Base-by-base conservation (phyloP, 2,329 filamentous ascomycete species). In the Domatiomyces globalis region DNA sequence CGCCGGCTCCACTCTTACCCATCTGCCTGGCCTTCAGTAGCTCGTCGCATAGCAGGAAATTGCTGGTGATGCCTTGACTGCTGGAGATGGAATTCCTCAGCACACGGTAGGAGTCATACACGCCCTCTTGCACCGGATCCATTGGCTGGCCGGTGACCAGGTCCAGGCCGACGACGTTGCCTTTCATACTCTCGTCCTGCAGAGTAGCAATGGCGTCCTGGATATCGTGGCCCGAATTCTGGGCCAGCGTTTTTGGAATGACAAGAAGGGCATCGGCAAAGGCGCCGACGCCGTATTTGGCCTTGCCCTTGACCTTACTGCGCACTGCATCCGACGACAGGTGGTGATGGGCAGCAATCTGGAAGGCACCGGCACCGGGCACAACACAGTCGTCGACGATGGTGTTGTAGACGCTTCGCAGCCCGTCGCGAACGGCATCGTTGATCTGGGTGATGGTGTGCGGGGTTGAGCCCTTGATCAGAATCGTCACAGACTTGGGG, bases 341-440 rank as follows among this genome's bases (percentile, higher is more conserved):
- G 69, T 95, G 88, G 46, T 82, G 77, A 20, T 89, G 87, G 62
- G 87, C 94, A 29, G 92, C 89, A 45, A 98, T 83, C 70, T 98
- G 92, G 80, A 95, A 98, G 48, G 92, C 87, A 62, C 92, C 92
- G 52, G 82, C 92, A 53, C 92, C 92, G 1, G 92, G 92, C 22
- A 98, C 87, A 18, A 98, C 92, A 60, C 85, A 90, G 71, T 84
- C 81, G 68, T 98, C 92, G n/a, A 96, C 90, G 67, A 98, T 96
- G 77, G 94, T 95, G 76, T 98, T 98, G 79, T 95, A 96, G 48
- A 96, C 92, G 66, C 87, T 94, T 65, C 92, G 81, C 60, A 98
- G 77, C 56, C 92, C 92, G 66, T 98, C 92, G 50, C 92, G 81
- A 45, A 96, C 92, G 2, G 92, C 92, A 66, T 98, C 92, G 59